These are phyloP conservation scores for Puccinia triticina DNA, from an alignment of 1,284 basidiomycete species.

Conservation along the genomic window DNA sequence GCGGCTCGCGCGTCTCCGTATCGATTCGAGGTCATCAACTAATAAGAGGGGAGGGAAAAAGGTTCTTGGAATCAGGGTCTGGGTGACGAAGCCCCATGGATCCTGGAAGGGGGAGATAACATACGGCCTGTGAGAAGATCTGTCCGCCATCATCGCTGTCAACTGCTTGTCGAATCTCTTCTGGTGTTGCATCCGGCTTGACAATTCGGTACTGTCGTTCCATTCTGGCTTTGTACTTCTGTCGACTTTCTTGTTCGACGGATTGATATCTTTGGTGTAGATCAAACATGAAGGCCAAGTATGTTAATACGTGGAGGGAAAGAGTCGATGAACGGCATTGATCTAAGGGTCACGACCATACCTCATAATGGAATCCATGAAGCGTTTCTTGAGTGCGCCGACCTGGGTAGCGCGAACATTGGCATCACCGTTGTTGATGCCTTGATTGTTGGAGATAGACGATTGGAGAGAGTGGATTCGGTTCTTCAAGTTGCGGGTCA, in stretches of 20 bases:
- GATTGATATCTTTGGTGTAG: slow-evolving; percentile 66
- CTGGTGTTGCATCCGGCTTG: slow-evolving; percentile 83
- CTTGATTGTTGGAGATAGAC: slow-evolving; percentile 18
- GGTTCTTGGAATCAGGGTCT: not conserved
- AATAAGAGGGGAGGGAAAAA: slow-evolving; percentile 26
- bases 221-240: slow-evolving; percentile 89
- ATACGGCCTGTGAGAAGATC: slow-evolving; percentile 83
- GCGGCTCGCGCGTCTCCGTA: slow-evolving; percentile 82
- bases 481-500: slow-evolving; percentile 45
- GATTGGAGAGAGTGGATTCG: slow-evolving; percentile 48
- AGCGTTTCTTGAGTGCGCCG: slow-evolving; percentile 50
- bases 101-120: slow-evolving; percentile 56
- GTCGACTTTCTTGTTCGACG: slow-evolving; percentile 88
- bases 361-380: slow-evolving; percentile 49
- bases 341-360: not conserved
- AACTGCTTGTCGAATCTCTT: slow-evolving; percentile 75
- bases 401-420: slow-evolving; percentile 43
- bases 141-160: slow-evolving; percentile 73
- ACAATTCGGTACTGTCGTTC: slow-evolving; percentile 98
- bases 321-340: not conserved
- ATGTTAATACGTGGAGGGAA: not conserved
- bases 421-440: slow-evolving; percentile 26
- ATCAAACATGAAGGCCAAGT: not conserved
- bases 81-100: not conserved
- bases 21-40: slow-evolving; percentile 80